These are phyloP conservation scores for Silene coronaria DNA, from an alignment of 179 eudicot genomes.

Conservation along the genomic window DNA sequence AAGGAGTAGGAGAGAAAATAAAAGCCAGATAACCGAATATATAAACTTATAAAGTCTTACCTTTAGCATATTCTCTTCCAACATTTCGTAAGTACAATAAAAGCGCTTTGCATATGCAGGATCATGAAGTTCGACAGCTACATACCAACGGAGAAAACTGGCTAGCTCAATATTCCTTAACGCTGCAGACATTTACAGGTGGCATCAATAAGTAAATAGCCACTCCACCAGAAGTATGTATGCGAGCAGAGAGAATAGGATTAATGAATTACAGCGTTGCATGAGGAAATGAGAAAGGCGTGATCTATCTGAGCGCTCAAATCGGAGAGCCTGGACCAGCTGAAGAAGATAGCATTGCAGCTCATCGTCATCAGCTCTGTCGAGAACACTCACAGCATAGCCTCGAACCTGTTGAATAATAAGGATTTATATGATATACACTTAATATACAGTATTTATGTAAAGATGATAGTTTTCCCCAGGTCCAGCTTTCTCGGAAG, in stretches of 20 bases:
- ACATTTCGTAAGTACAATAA: slow-evolving; percentile 74
- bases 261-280: slow-evolving; percentile 59
- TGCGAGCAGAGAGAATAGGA: neutral
- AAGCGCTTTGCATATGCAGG: slow-evolving; percentile 92
- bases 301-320: slow-evolving; percentile 95
- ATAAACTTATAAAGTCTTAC: slow-evolving; percentile 32
- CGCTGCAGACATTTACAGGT: slow-evolving; percentile 43
- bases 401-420: slow-evolving; percentile 72
- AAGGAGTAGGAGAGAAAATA: neutral
- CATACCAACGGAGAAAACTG: slow-evolving; percentile 98
- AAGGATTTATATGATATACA: slow-evolving; percentile 6
- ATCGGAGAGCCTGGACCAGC: slow-evolving; percentile 97
- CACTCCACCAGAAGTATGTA: slow-evolving; percentile 12
- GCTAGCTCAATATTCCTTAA: slow-evolving; percentile 81
- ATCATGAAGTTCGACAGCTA: slow-evolving; percentile 96
- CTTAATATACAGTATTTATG: neutral
- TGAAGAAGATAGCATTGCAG: slow-evolving; percentile 96
- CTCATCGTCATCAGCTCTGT: slow-evolving; percentile 98
- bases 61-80: slow-evolving; percentile 92
- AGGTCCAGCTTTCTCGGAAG: neutral
- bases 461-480: neutral
- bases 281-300: slow-evolving; percentile 90
- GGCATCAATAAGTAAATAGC: neutral
- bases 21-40: neutral
- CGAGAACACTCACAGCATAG: slow-evolving; percentile 91